These are phyloP conservation scores for Heritiera littoralis DNA, from an alignment of 345 rosid genomes.

Conservation along the genomic window DNA sequence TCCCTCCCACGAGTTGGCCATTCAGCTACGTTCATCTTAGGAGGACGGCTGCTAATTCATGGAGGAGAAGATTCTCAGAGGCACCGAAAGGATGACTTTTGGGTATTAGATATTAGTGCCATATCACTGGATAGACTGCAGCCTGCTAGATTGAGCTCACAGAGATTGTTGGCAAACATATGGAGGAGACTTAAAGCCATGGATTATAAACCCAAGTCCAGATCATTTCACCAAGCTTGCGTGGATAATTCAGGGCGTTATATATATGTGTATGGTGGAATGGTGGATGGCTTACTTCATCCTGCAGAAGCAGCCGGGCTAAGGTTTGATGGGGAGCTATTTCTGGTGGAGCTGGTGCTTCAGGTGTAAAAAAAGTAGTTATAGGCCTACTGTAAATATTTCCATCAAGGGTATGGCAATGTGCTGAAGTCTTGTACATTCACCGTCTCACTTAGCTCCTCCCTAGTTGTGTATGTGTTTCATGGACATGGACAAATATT, in stretches of 20 bases:
- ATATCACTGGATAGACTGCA: slow-evolving; percentile 42
- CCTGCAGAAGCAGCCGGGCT: slow-evolving; percentile 58
- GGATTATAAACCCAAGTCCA: slow-evolving; percentile 54
- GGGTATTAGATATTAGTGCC: slow-evolving; percentile 68
- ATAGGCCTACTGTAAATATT: slow-evolving; percentile 8
- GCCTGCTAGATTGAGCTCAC: slow-evolving; percentile 37
- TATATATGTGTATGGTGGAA: slow-evolving; percentile 82
- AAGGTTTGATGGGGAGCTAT: slow-evolving; percentile 76
- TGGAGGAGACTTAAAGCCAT: slow-evolving; percentile 65
- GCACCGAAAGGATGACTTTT: slow-evolving; percentile 81
- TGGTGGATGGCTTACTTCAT: slow-evolving; percentile 71
- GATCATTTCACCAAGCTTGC: slow-evolving; percentile 89
- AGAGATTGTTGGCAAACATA: slow-evolving; percentile 32
- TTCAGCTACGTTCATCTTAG: slow-evolving; percentile 71
- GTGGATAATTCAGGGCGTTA: slow-evolving; percentile 64
- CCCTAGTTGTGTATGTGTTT: neutral
- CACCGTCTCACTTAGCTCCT: neutral
- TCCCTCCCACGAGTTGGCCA: slow-evolving; percentile 94
- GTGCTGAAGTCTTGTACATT: slow-evolving; percentile 5
- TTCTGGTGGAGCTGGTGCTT: slow-evolving; percentile 64
- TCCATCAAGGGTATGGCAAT: neutral
- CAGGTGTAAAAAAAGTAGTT: slow-evolving; percentile 29
- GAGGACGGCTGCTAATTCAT: slow-evolving; percentile 71
- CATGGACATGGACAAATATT: slow-evolving; percentile 1
- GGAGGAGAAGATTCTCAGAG: slow-evolving; percentile 93